Percentiles rank a stretch among this genome's conserved stretches.
phyloP scores from a whole-genome alignment of 2,329 filamentous ascomycete species.

The Fusarium gaditjirri region DNA sequence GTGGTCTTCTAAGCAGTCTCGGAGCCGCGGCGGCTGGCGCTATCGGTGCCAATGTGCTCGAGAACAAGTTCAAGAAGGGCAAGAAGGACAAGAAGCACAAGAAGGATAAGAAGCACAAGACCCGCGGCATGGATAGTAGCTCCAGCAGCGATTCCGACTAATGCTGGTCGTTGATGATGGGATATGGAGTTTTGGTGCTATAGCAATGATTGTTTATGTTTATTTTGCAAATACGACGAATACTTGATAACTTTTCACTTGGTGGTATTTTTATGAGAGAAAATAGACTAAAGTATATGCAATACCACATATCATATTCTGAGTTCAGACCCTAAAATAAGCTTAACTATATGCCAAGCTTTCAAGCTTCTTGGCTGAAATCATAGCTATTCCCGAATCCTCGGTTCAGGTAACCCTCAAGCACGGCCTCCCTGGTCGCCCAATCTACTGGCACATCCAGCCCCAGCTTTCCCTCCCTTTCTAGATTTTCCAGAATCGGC shows the following conservation, averaged over 20 bases:
- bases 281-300: neutral
- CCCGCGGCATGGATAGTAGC: slow-evolving; percentile 33
- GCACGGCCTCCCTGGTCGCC: slow-evolving; percentile 54
- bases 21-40: slow-evolving; percentile 63
- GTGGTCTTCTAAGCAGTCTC: slow-evolving; percentile 61
- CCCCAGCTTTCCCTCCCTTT: slow-evolving; percentile 47
- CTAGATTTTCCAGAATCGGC: slow-evolving; percentile 57
- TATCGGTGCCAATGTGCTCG: slow-evolving; percentile 64
- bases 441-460: slow-evolving; percentile 64
- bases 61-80: slow-evolving; percentile 54
- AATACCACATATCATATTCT: neutral
- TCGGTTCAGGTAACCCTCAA: slow-evolving; percentile 62
- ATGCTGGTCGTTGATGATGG: neutral
- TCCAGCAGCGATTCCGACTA: slow-evolving; percentile 46
- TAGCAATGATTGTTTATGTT: neutral
- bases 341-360: slow-evolving; percentile 17
- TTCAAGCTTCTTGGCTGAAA: slow-evolving; percentile 60
- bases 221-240: neutral
- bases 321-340: slow-evolving; percentile 1
- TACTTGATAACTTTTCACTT: neutral
- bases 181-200: slow-evolving; percentile 26
- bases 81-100: slow-evolving; percentile 48
- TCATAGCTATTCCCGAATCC: slow-evolving; percentile 72
- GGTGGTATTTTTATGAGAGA: neutral
- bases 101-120: slow-evolving; percentile 44